Evolutionary conservation across 2,329 filamentous ascomycete species (phyloP), one percentile per base, ranked within the genome.

Genomic region (Cladorrhinum sp.): DNA sequence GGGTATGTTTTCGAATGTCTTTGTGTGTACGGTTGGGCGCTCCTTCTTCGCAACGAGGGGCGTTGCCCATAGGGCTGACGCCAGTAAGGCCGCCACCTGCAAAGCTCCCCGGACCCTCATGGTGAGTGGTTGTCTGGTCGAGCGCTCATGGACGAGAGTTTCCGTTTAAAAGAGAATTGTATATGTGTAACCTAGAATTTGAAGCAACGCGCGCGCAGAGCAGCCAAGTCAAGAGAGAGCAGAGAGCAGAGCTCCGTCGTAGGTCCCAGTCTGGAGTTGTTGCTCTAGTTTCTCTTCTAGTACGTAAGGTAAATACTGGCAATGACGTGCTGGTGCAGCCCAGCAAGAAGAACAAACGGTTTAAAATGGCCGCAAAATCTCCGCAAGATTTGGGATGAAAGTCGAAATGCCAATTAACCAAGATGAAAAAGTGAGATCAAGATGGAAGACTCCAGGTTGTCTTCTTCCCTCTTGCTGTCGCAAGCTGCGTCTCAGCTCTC

Each of bases 1-100:
- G 0, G 92, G 90, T 58, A 81, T 75, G 69, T 86, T 80, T 50
- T 89, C 79, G 76, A 97, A 90, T 52, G 82, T 75, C 57, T 79
- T 89, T 62, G 80, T 77, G 64, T 82, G 80, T 69, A 96, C 82
- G 59, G 81, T 80, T 23, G 93, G 93, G 54, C 80, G 79, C 70
- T 87, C 83, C 69, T 82, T 82, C 73, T 88, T 88, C 59, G 86
- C 78, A 68, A 66, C 70, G 70, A 66, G 72, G 73, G 66, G 73
- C 64, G 75, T 74, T 55, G 72, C 61, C 72, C 73, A 76, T 56
- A 76, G 67, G 62, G 70, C 69, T 62, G 80, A 81, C 73, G 85
- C 76, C 71, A 86, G 73, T 72, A 86, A 76, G 72, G 78, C 77
- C 69, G 75, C 75, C 67, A 77, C 76, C 75, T 75, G 78, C 72